Conservation (phyloP, 352 stramenopile genomes). For the Phytopythium delawarense region DNA sequence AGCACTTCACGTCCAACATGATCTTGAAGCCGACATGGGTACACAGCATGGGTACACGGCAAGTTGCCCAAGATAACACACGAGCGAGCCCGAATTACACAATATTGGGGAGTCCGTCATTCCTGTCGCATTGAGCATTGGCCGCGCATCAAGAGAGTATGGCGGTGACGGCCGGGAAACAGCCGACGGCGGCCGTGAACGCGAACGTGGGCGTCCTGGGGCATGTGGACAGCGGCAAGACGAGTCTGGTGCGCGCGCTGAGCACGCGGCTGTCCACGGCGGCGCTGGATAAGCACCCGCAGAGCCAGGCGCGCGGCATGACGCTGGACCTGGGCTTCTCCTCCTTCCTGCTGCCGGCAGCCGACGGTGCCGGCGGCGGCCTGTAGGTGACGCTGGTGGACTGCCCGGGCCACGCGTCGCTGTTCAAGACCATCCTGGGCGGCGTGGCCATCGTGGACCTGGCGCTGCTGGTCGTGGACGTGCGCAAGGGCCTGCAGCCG, state of each 20-base stretch:
- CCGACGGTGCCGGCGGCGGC: slow-evolving; percentile 8
- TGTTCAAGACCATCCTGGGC: slow-evolving; percentile 99
- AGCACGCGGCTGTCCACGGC: slow-evolving; percentile 97
- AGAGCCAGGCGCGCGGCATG: slow-evolving; percentile 96
- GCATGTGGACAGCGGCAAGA: slow-evolving; percentile 99
- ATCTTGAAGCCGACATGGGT: slow-evolving; percentile 2
- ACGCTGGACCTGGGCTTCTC: slow-evolving; percentile 99
- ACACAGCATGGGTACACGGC: neutral
- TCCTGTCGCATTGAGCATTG: too few species aligned
- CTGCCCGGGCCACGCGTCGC: slow-evolving; percentile 96
- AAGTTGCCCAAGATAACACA: neutral
- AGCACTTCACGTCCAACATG: neutral
- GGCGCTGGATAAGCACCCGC: slow-evolving; percentile 97
- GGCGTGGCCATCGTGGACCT: slow-evolving; percentile 99
- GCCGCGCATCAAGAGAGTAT: neutral
- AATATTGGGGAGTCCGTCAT: neutral
- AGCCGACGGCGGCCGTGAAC: slow-evolving; percentile 48
- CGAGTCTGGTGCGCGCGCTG: slow-evolving; percentile 93
- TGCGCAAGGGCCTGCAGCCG: slow-evolving; percentile 96
- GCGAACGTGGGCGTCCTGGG: slow-evolving; percentile 98
- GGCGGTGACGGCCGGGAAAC: neutral
- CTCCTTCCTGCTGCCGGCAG: slow-evolving; percentile 82
- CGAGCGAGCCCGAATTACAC: neutral
- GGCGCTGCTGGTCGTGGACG: slow-evolving; percentile 96
- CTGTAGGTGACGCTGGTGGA: slow-evolving; percentile 95